Conservation (phyloP, 257 asterid genomes). For the Lycium barbarum region DNA sequence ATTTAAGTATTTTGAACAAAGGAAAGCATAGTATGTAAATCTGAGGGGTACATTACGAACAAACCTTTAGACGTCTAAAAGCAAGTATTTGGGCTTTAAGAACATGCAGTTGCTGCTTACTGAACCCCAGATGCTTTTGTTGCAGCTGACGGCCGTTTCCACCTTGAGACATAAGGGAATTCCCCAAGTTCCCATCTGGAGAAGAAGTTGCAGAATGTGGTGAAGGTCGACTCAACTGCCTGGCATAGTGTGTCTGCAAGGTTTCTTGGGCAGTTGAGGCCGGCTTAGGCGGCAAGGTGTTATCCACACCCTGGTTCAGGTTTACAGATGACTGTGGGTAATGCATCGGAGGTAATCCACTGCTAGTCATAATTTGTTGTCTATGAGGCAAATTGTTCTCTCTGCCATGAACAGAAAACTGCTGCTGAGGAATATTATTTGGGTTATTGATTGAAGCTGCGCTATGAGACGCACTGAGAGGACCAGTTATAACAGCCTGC, state of each 20-base stretch:
- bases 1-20: conserved; percentile 32
- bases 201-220: conserved; percentile 67
- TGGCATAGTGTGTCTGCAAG: conserved; percentile 62
- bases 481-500: conserved; percentile 66
- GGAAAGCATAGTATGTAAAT: conserved; percentile 26
- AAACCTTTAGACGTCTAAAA: conserved; percentile 95
- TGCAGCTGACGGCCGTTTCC: conserved; percentile 51
- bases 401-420: conserved; percentile 65
- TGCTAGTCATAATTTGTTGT: conserved; percentile 63
- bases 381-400: conserved; percentile 78
- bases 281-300: conserved; percentile 53
- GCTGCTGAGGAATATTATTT: conserved; percentile 61
- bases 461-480: conserved; percentile 52
- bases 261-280: conserved; percentile 55
- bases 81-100: conserved; percentile 99
- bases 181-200: conserved; percentile 66
- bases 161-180: conserved; percentile 63
- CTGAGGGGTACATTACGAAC: conserved; percentile 37
- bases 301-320: conserved; percentile 72
- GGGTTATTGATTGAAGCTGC: conserved; percentile 53
- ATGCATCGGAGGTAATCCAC: conserved; percentile 68
- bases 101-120: conserved; percentile 93
- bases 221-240: conserved; percentile 64
- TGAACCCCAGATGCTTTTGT: conserved; percentile 69
- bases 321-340: conserved; percentile 57